Conservation (phyloP, 2,329 filamentous ascomycete species). For the Colletotrichum sp. region DNA sequence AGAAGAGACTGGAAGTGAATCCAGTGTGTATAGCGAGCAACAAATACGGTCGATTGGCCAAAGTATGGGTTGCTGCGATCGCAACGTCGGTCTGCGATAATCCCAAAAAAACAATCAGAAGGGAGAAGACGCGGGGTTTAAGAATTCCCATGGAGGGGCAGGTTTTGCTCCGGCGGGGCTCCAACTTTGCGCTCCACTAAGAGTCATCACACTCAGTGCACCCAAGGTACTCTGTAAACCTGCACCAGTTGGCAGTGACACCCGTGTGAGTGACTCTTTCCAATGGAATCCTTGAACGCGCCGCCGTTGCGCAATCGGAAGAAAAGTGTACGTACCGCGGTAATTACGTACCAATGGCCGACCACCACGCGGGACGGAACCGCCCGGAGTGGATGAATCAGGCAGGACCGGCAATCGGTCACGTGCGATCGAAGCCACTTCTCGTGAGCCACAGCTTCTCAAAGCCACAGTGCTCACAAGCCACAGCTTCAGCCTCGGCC, state of each 20-base stretch:
- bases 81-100: conserved; percentile 23
- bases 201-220: not conserved
- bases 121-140: conserved; percentile 20
- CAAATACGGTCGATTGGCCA: not conserved
- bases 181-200: not conserved
- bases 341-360: not conserved
- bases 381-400: conserved; percentile 9
- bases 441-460: not conserved
- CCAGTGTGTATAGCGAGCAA: conserved; percentile 10
- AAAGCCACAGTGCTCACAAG: not conserved
- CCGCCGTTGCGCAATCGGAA: conserved; percentile 10
- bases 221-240: no score
- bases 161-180: conserved; percentile 20
- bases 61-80: conserved; percentile 21
- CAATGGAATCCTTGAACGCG: not conserved
- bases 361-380: not conserved
- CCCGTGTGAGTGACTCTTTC: not conserved
- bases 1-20: not conserved
- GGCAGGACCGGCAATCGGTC: not conserved
- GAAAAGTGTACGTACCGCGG: conserved; percentile 1
- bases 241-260: not conserved
- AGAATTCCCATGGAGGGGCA: conserved; percentile 22
- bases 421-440: not conserved
- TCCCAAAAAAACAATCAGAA: conserved; percentile 19
- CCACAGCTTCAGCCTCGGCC: not conserved